Conservation (phyloP, 257 asterid genomes). For the Primulina huaijiensis region DNA sequence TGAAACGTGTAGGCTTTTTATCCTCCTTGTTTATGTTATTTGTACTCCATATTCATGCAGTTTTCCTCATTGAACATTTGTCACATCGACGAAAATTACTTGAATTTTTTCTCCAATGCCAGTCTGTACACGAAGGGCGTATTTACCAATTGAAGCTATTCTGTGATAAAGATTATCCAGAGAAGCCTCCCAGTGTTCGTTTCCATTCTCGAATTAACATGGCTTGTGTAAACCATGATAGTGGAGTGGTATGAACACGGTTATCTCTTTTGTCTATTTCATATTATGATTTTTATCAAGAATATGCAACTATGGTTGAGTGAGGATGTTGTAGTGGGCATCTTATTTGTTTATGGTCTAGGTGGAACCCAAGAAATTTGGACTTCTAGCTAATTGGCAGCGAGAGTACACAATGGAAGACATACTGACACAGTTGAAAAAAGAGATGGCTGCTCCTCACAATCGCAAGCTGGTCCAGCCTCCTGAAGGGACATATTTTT, state of each 20-base stretch:
- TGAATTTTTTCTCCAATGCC: slow-evolving; percentile 18
- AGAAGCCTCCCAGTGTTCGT: slow-evolving; percentile 88
- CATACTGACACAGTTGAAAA: slow-evolving; percentile 55
- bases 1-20: not conserved
- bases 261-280: slow-evolving; percentile 20
- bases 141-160: slow-evolving; percentile 83
- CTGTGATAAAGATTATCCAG: slow-evolving; percentile 93
- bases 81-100: not conserved
- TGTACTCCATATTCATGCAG: not conserved
- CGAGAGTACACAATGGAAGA: slow-evolving; percentile 77
- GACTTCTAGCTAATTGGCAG: slow-evolving; percentile 69
- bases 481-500: slow-evolving; percentile 85
- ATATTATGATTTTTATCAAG: not conserved
- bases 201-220: slow-evolving; percentile 82
- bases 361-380: slow-evolving; percentile 82
- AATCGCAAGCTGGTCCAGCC: slow-evolving; percentile 78
- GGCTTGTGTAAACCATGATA: slow-evolving; percentile 75
- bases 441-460: slow-evolving; percentile 64
- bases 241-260: slow-evolving; percentile 57
- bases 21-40: not conserved
- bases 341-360: slow-evolving; percentile 19
- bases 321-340: not conserved
- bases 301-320: not conserved
- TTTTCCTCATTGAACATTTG: not conserved
- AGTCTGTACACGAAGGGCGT: slow-evolving; percentile 93